Percentiles rank a stretch among this genome's conserved stretches.
phyloP scores from a whole-genome alignment of 2,329 filamentous ascomycete species.

The Ceratocystis albifundus region DNA sequence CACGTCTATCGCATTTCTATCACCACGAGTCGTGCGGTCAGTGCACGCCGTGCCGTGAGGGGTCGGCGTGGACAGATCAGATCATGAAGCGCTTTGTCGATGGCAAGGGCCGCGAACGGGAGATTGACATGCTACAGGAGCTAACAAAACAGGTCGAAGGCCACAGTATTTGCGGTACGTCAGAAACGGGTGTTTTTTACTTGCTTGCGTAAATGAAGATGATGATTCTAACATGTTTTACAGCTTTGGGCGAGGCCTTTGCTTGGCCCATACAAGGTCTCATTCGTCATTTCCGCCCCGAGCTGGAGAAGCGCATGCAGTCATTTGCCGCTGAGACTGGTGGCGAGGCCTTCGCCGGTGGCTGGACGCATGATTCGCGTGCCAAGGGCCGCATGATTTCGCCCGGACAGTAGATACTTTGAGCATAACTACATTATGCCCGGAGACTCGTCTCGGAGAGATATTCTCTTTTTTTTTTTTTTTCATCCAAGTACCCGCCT shows the following conservation, averaged over 20 bases:
- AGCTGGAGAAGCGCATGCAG: constrained; percentile 83
- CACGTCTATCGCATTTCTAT: constrained; percentile 90
- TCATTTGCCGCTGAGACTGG: constrained; percentile 63
- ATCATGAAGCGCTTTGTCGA: constrained; percentile 96
- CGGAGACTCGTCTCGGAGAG: too few species aligned
- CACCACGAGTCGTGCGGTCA: constrained; percentile 97
- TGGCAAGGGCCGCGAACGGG: constrained; percentile 73
- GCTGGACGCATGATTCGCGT: constrained; percentile 66
- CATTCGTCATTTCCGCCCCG: constrained; percentile 94
- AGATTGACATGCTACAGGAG: constrained; percentile 99
- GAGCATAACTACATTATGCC: background rate
- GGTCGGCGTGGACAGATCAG: constrained; percentile 97
- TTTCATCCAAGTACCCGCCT: background rate
- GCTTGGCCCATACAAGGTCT: constrained; percentile 97
- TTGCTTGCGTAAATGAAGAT: background rate
- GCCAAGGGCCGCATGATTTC: constrained; percentile 74
- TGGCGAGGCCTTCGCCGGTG: constrained; percentile 68
- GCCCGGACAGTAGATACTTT: constrained; percentile 64
- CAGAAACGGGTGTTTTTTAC: background rate
- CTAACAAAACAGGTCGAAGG: constrained; percentile 98
- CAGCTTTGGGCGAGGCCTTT: constrained; percentile 88
- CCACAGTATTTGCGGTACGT: constrained; percentile 90
- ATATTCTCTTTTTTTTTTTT: background rate
- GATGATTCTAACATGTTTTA: background rate
- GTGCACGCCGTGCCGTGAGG: constrained; percentile 98